Base-by-base conservation (phyloP, 1,284 basidiomycete genomes). In the Stereum hirsutum region DNA sequence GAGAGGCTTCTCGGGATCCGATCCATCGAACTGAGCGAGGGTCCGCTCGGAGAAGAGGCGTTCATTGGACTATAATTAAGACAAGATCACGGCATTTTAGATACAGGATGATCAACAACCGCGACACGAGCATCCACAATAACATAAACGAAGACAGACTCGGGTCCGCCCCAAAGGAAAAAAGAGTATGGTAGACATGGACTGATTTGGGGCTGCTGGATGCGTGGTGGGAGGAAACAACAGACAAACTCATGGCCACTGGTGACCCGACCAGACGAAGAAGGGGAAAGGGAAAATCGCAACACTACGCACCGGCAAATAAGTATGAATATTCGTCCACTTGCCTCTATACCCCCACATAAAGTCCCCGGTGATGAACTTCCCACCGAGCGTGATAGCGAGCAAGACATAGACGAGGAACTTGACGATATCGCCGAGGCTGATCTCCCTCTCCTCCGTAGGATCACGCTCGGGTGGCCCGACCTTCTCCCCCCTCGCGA, bases 301-400 rank as follows among this genome's bases (percentile, higher is more conserved):
- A 20, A 35, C 8, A 19, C 10, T 35, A 63, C 75, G 53, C 46
- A 84, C 78, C 45, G 83, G 81, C 60, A 66, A 70, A 55, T 75
- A 79, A 14, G 72, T 74, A 63, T 74, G 77, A 41, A 78, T 50
- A 34, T 69, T 63, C 17, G 64, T 55, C 75, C 74, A 78, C 53
- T 74, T 75, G 46, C 69, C 72, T 46, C 84, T 71, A 53, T 80
- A 76, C 49, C 89, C 85, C 84, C 87, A 92, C 15, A 78, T 59
- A 58, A 78, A 88, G 55, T 81, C 86, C 24, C 82, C 86, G 0
- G 86, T 86, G 56, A 91, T 68, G 62, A 91, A 89, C 57, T 85
- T 83, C 38, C 88, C 83, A 5, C 83, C 70, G 23, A 88, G 65
- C 2, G 72, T 51, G 35, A 74, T 51, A 47, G 78, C 62, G 40